Evolutionary conservation across 169 alveolate species (phyloP).

Genomic region (Blepharisma undulans): DNA sequence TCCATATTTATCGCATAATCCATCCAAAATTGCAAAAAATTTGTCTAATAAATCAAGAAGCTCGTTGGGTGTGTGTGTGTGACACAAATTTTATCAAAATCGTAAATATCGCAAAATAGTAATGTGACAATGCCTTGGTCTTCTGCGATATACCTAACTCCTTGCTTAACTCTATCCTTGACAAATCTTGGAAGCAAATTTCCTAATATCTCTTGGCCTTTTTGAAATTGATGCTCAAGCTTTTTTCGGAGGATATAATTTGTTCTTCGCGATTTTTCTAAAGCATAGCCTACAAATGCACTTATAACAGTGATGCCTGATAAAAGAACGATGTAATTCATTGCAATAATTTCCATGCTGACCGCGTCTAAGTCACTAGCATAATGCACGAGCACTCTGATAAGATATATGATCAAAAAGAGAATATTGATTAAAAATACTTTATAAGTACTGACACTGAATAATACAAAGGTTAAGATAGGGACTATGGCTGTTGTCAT

Average conservation of each 20-base stretch:
- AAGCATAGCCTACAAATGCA: conserved; percentile 21
- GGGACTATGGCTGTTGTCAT: conserved; percentile 31
- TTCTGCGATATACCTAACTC: conserved; percentile 79
- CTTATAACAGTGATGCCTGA: neutral
- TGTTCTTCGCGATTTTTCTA: conserved; percentile 13
- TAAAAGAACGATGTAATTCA: neutral
- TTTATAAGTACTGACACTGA: conserved; percentile 31
- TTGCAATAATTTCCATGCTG: neutral
- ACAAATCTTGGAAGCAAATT: conserved; percentile 86
- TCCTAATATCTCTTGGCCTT: conserved; percentile 64
- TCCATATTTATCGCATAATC: conserved; percentile 37
- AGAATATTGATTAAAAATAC: neutral
- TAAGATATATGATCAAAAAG: neutral
- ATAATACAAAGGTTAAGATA: conserved; percentile 17
- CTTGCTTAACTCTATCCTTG: conserved; percentile 72
- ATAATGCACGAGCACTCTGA: neutral
- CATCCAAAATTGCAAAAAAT: conserved; percentile 26
- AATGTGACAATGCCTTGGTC: conserved; percentile 95
- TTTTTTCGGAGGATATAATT: conserved; percentile 27
- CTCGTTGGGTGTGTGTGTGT: conserved; percentile 39
- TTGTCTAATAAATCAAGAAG: conserved; percentile 34
- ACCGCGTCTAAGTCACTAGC: neutral
- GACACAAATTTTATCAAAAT: conserved; percentile 91
- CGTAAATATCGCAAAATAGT: conserved; percentile 95
- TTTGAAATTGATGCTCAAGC: conserved; percentile 40